Evolutionary conservation across 2,329 filamentous ascomycete genomes (phyloP).

Genomic region (Neoarthrinium moseri): DNA sequence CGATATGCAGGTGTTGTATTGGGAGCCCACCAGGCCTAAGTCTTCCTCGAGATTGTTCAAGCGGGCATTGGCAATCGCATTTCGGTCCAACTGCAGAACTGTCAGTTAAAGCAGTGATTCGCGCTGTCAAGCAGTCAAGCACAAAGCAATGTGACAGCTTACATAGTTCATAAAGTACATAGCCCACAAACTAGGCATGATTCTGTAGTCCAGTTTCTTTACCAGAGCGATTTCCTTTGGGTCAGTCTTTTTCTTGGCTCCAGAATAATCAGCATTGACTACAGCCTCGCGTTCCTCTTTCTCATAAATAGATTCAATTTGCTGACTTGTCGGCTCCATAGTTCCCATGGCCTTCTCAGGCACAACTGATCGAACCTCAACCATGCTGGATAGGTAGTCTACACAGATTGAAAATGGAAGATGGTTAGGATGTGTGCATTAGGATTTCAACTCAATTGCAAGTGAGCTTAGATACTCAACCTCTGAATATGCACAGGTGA

Average conservation of each 20-base stretch:
- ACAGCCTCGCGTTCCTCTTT: background rate
- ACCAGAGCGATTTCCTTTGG: constrained; percentile 34
- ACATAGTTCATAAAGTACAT: constrained; percentile 41
- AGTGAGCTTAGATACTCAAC: no score
- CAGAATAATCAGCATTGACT: constrained; percentile 26
- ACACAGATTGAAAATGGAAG: no score
- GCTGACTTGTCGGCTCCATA: background rate
- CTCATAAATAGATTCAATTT: background rate
- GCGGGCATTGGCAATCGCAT: constrained; percentile 40
- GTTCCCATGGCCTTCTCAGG: background rate
- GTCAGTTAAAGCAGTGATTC: no score
- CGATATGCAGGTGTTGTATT: constrained; percentile 12
- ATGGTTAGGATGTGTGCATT: no score
- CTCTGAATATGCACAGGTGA: no score
- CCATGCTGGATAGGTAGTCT: no score
- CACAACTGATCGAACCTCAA: background rate
- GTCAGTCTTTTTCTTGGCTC: constrained; percentile 31
- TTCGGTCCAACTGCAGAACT: constrained; percentile 38
- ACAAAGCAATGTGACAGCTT: constrained; percentile 10
- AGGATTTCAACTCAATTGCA: no score
- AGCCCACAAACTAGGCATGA: constrained; percentile 38
- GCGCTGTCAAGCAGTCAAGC: no score
- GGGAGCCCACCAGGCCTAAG: constrained; percentile 8
- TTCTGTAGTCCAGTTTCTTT: constrained; percentile 33
- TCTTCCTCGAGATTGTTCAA: constrained; percentile 25